Percentiles rank a stretch among this genome's conserved stretches.
phyloP scores from a whole-genome alignment of 805 yeast genomes.

The Lachancea sp. region DNA sequence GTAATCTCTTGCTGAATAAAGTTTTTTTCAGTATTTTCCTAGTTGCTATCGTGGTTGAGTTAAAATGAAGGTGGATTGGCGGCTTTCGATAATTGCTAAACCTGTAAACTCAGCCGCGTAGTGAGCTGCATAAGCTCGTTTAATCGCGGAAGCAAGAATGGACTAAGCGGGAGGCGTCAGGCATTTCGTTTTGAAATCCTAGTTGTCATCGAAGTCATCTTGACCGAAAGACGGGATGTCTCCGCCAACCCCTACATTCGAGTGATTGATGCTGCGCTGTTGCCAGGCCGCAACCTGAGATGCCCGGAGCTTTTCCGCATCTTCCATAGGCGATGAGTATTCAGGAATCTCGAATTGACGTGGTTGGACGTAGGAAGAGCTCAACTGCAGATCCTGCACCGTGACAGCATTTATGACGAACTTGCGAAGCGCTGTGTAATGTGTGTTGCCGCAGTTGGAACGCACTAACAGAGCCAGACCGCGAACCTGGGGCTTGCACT shows the following conservation, averaged over 20 bases:
- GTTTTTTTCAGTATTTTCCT: background rate
- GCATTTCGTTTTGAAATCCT: background rate
- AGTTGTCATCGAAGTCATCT: constrained; percentile 21
- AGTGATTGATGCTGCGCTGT: constrained; percentile 1
- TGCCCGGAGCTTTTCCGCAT: constrained; percentile 8
- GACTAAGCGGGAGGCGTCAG: background rate
- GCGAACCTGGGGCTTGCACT: constrained; percentile 28
- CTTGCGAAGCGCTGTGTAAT: constrained; percentile 35
- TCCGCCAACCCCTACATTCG: background rate
- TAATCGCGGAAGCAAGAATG: too few relatives aligned
- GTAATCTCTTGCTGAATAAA: background rate
- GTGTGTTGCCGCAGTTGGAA: constrained; percentile 35
- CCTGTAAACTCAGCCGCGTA: too few relatives aligned
- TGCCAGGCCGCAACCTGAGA: constrained; percentile 12
- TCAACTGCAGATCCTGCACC: constrained; percentile 29
- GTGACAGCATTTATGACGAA: constrained; percentile 40
- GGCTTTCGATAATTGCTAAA: too few relatives aligned
- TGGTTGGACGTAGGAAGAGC: constrained; percentile 15
- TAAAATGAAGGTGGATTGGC: background rate
- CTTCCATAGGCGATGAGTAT: constrained; percentile 14
- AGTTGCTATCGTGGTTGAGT: background rate
- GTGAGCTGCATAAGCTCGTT: too few relatives aligned
- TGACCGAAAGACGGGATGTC: constrained; percentile 28
- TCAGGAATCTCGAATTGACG: constrained; percentile 20
- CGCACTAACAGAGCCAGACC: constrained; percentile 29